Percentiles rank a stretch among this genome's conserved stretches.
Evolutionary conservation across 768 basidiomycete species (phyloP).

Genomic region (Boletus rubescentipes): DNA sequence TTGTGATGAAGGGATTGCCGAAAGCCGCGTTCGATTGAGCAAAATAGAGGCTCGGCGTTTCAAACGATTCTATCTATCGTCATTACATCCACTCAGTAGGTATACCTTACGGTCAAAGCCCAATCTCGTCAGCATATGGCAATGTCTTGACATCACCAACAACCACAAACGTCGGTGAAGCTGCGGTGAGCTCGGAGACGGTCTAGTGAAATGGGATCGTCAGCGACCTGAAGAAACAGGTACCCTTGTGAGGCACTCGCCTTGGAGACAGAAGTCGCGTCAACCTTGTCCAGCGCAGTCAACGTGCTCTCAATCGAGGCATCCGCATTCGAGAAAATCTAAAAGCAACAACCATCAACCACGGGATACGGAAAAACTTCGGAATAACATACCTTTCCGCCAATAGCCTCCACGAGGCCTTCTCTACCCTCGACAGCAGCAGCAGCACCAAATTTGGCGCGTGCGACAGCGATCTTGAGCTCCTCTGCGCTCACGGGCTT

Average conservation of each 20-base stretch:
- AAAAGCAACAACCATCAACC: background rate
- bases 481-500: conserved; percentile 61
- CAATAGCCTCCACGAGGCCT: conserved; percentile 60
- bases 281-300: conserved; percentile 67
- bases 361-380: conserved; percentile 3
- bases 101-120: conserved; percentile 48
- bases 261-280: conserved; percentile 66
- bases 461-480: conserved; percentile 77
- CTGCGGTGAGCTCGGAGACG: conserved; percentile 61
- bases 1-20: too few relatives aligned
- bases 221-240: background rate
- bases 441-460: conserved; percentile 86
- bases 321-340: conserved; percentile 63
- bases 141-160: conserved; percentile 76
- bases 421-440: conserved; percentile 65
- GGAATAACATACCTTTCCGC: conserved; percentile 53
- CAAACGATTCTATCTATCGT: conserved; percentile 17
- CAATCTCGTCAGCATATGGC: conserved; percentile 83
- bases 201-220: conserved; percentile 36
- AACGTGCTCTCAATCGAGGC: conserved; percentile 62
- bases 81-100: conserved; percentile 15
- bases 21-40: background rate
- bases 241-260: conserved; percentile 35
- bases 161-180: conserved; percentile 84
- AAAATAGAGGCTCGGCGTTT: conserved; percentile 4